Evolutionary conservation across 2,329 filamentous ascomycete genomes (phyloP).

Genomic region (Sarocladium oryzae): DNA sequence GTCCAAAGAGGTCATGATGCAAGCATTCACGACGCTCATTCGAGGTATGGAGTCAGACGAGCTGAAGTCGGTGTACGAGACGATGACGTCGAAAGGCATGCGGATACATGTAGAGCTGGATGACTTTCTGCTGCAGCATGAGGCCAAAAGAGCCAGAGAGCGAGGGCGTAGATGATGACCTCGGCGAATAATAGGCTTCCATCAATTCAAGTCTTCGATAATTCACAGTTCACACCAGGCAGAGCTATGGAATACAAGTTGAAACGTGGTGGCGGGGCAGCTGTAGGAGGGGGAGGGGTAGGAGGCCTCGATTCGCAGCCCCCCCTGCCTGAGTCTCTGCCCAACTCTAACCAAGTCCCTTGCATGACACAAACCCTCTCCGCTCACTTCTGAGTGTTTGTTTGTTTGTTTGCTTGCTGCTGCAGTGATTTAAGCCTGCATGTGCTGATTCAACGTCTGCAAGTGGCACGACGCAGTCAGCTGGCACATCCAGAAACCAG

Average conservation of each 20-base stretch:
- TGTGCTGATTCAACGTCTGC: background rate
- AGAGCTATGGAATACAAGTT: too few relatives aligned
- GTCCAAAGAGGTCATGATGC: constrained; percentile 43
- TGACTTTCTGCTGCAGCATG: constrained; percentile 34
- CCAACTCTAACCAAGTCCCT: background rate
- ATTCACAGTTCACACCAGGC: too few relatives aligned
- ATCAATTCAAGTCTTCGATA: too few relatives aligned
- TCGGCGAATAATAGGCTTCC: background rate
- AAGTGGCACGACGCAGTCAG: too few relatives aligned
- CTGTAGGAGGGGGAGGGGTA: constrained; percentile 8
- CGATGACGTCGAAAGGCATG: constrained; percentile 42
- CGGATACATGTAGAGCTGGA: constrained; percentile 46
- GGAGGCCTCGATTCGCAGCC: background rate
- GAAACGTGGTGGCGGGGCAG: constrained; percentile 4
- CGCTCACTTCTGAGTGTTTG: background rate
- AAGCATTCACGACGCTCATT: constrained; percentile 41
- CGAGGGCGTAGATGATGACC: background rate
- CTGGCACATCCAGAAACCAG: too few relatives aligned
- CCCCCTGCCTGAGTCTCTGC: background rate
- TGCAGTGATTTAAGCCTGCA: background rate
- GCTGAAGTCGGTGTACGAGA: constrained; percentile 40
- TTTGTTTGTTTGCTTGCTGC: too few relatives aligned
- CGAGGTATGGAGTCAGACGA: constrained; percentile 40
- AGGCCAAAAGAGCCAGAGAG: background rate
- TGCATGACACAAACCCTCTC: background rate